A percentile compares a stretch with the other conserved stretches of the same genome.
These are phyloP conservation scores for Ceratocystis albifundus DNA, from an alignment of 2,329 filamentous ascomycete species.

Conservation along the genomic window DNA sequence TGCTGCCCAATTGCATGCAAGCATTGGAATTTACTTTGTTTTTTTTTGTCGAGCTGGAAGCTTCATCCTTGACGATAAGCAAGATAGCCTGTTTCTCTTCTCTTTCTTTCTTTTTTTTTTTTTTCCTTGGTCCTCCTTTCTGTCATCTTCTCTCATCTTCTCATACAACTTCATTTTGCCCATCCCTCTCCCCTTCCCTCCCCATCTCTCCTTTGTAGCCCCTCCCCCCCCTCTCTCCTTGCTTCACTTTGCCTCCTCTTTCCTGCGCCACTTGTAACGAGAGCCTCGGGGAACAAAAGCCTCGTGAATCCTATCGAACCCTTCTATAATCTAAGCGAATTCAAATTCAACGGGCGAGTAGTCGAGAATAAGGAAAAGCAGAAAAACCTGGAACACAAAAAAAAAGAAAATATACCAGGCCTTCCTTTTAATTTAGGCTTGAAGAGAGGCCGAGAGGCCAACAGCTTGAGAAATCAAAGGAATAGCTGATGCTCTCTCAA, in stretches of 20 bases:
- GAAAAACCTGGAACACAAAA: conserved; percentile 5
- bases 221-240: not conserved
- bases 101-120: not conserved
- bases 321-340: conserved; percentile 2
- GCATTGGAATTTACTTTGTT: conserved; percentile 4
- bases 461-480: not conserved
- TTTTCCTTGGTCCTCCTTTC: not conserved
- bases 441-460: not conserved
- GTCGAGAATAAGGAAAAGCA: not conserved
- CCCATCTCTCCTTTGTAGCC: not conserved
- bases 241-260: not conserved
- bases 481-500: not conserved
- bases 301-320: not conserved
- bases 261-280: conserved; percentile 9
- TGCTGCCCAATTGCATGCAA: conserved; percentile 6
- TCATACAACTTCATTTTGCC: not conserved
- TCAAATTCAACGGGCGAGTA: not conserved
- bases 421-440: not conserved
- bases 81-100: not conserved
- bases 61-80: conserved; percentile 6
- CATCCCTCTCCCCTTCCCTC: not conserved
- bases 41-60: conserved; percentile 4
- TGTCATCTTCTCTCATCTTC: not conserved
- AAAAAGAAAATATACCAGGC: not conserved
- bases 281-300: not conserved